Evolutionary conservation across 148 eudicot genomes (phyloP).

Genomic region (Gaultheria prostrata): DNA sequence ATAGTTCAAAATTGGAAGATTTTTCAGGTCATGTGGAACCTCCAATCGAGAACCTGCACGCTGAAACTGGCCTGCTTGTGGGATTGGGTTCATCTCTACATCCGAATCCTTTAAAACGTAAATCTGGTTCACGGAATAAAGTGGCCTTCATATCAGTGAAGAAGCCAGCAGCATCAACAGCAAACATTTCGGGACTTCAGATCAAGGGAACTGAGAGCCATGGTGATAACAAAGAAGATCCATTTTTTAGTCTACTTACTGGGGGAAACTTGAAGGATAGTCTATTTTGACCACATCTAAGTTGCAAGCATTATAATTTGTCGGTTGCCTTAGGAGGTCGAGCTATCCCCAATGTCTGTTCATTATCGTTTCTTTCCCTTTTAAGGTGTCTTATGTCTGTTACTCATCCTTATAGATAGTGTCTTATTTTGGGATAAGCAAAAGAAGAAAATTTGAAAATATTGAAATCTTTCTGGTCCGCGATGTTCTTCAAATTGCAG

Average conservation of each 20-base stretch:
- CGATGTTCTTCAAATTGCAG: neutral
- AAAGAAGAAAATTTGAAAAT: neutral
- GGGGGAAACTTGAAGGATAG: constrained; percentile 34
- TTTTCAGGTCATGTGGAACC: constrained; percentile 20
- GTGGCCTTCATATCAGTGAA: constrained; percentile 71
- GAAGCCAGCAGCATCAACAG: constrained; percentile 33
- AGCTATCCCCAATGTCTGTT: neutral
- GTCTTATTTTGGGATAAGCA: neutral
- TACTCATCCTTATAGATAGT: neutral
- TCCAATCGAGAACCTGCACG: constrained; percentile 19
- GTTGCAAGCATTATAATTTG: neutral
- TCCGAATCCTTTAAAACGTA: constrained; percentile 20
- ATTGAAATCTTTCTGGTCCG: neutral
- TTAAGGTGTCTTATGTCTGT: neutral
- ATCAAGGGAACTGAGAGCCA: constrained; percentile 21
- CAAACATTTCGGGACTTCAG: constrained; percentile 14
- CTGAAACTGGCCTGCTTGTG: constrained; percentile 19
- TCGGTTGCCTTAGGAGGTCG: neutral
- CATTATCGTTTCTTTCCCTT: neutral
- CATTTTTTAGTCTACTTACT: constrained; percentile 43
- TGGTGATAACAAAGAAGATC: constrained; percentile 34
- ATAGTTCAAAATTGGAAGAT: constrained; percentile 16
- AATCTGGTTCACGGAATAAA: constrained; percentile 27
- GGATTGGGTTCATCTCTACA: constrained; percentile 18
- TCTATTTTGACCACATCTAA: constrained; percentile 30